phyloP scores from a whole-genome alignment of 2,329 filamentous ascomycete species.

The Ophiosphaerella herpotricha region DNA sequence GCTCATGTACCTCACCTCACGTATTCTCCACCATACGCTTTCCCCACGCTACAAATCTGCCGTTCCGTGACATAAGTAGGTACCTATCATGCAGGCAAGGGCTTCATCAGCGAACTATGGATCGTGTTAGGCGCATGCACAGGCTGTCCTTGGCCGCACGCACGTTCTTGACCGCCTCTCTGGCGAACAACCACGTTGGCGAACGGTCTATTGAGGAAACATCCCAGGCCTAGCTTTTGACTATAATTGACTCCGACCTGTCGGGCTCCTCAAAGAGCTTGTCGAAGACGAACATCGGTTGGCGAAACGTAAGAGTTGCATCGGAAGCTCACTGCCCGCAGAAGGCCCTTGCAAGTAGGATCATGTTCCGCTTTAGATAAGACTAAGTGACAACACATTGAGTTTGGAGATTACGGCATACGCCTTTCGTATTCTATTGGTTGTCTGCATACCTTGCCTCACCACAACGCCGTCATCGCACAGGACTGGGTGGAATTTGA shows the following conservation, averaged over 20 bases:
- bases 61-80: slow-evolving; percentile 6
- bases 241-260: slow-evolving; percentile 15
- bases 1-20: slow-evolving; percentile 23
- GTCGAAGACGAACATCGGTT: slow-evolving; percentile 15
- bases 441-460: slow-evolving; percentile 5
- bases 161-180: slow-evolving; percentile 8
- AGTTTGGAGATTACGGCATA: slow-evolving; percentile 30
- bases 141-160: background rate
- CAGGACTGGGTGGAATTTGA: slow-evolving; percentile 32
- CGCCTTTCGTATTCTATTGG: slow-evolving; percentile 25
- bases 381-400: slow-evolving; percentile 18
- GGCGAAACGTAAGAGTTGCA: slow-evolving; percentile 29
- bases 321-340: slow-evolving; percentile 25
- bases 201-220: slow-evolving; percentile 3
- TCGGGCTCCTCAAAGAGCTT: slow-evolving; percentile 5
- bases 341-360: slow-evolving; percentile 10
- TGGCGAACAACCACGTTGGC: slow-evolving; percentile 6
- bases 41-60: slow-evolving; percentile 20
- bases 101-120: background rate
- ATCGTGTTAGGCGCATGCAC: slow-evolving; percentile 4
- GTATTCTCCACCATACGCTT: slow-evolving; percentile 17
- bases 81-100: slow-evolving; percentile 1
- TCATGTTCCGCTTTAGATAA: slow-evolving; percentile 34
- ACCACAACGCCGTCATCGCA: slow-evolving; percentile 24
- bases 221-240: slow-evolving; percentile 4